These are phyloP conservation scores for Saccharomycopsis guyanensis DNA, from an alignment of 805 yeast species.

Conservation along the genomic window DNA sequence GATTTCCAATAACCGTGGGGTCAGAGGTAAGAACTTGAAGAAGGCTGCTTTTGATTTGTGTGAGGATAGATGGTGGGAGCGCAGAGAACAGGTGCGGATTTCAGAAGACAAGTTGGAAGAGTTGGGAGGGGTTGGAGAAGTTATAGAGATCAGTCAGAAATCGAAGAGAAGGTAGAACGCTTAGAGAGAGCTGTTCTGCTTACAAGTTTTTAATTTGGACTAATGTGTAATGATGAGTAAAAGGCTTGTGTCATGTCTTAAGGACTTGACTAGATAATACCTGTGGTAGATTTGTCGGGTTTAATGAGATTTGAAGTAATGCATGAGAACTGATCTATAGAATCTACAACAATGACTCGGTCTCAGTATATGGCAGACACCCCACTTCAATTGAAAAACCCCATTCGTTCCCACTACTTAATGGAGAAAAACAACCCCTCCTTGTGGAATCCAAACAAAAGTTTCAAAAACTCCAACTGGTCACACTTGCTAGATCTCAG, in stretches of 20 bases:
- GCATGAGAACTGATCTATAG: no score
- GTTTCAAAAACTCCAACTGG: conserved; percentile 83
- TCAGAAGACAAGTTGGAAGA: conserved; percentile 89
- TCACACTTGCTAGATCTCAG: conserved; percentile 91
- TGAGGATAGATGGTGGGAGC: conserved; percentile 97
- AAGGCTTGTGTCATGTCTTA: no score
- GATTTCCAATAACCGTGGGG: conserved; percentile 73
- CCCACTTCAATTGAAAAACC: no score
- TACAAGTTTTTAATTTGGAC: no score
- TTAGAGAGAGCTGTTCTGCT: neutral
- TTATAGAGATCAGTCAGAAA: conserved; percentile 63
- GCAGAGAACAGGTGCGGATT: conserved; percentile 83
- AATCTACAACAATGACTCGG: no score
- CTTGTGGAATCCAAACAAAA: conserved; percentile 89
- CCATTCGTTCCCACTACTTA: no score
- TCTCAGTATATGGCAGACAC: no score
- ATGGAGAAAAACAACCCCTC: conserved; percentile 86
- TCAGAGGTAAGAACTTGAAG: conserved; percentile 85
- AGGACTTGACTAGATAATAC: no score
- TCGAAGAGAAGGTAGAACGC: conserved; percentile 47
- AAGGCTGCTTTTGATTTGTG: conserved; percentile 83
- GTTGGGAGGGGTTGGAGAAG: conserved; percentile 83
- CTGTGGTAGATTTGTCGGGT: no score
- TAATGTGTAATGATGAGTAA: no score
- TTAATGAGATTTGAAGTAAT: no score